Base-by-base conservation (phyloP, 441 rosid species). In the Mallotus japonicus region DNA sequence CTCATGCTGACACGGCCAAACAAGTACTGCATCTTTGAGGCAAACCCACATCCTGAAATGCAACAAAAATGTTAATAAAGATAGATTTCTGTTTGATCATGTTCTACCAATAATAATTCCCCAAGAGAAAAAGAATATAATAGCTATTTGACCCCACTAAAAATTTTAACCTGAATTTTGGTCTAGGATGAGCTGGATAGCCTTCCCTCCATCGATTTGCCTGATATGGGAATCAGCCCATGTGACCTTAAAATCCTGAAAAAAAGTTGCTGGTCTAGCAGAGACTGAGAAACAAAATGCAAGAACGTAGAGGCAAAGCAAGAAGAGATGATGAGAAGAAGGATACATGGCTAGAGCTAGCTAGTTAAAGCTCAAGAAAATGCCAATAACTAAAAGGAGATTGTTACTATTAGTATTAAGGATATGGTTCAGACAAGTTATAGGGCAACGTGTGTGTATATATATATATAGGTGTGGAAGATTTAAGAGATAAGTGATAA, bases 1-100 rank as follows among this genome's bases (percentile, higher is more conserved):
- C 86, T 92, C 97, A 94, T 88, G 88, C 97, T 90, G 16, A 94
- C 90, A 87, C 97, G 88, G 13, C 99, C 97, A 51, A 89, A 92
- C 85, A 96, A 81, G 86, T 94, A 94, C 76, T 78, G 82, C 75
- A 79, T 81, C 80, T 94, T 94, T 20, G 97, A 91, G 67, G 90
- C 92, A 87, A 94, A 94, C 55, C 99, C 99, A 78, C 97, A 90
- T 22, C 99, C 98, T 92, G 72, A 24, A 65, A 80, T 32, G 6
- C 22, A 19, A 40, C 34, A 32, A 46, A 70, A 2, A 8, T 28
- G 49, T 44, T 8, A 59, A 44, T n/a, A 19, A 22, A 46, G 14
- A 3, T 14, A 13, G n/a, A 14, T 42, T 34, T 24, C 28, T 5
- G 19, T 24, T 34, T 34, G 40, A 34, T 34, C 40, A 24, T 24